These are phyloP conservation scores for Colletotrichum echinochloae DNA, from an alignment of 2,329 filamentous ascomycete genomes.

Conservation along the genomic window DNA sequence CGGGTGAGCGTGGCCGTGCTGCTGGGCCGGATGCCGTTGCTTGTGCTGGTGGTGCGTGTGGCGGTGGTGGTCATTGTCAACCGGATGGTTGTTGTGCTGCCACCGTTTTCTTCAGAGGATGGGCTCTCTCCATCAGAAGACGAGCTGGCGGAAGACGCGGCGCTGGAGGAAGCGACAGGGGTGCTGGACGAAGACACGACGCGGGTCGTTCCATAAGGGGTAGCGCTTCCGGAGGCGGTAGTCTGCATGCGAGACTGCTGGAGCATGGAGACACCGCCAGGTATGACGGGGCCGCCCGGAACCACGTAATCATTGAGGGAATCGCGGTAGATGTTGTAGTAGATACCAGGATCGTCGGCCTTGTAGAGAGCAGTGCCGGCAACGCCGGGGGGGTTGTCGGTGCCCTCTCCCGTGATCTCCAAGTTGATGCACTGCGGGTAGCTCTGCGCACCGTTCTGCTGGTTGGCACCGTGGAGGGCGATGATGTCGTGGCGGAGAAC, in stretches of 20 bases:
- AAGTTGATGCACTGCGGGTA: slow-evolving; percentile 68
- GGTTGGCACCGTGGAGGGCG: slow-evolving; percentile 61
- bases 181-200: not conserved
- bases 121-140: not conserved
- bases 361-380: slow-evolving; percentile 66
- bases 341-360: slow-evolving; percentile 63
- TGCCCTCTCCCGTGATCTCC: slow-evolving; percentile 63
- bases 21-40: not conserved
- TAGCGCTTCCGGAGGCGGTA: slow-evolving; percentile 41
- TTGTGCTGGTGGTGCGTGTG: not conserved
- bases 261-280: slow-evolving; percentile 42
- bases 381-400: slow-evolving; percentile 59
- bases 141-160: not conserved
- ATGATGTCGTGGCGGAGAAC: slow-evolving; percentile 68
- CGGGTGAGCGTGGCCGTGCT: not conserved
- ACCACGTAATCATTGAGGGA: slow-evolving; percentile 43
- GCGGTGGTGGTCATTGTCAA: not conserved
- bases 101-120: not conserved
- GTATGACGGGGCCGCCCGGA: slow-evolving; percentile 48
- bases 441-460: slow-evolving; percentile 58
- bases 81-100: not conserved
- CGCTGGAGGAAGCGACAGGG: not conserved
- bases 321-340: slow-evolving; percentile 64
- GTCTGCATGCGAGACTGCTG: slow-evolving; percentile 40
- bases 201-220: slow-evolving; percentile 24